phyloP scores from a whole-genome alignment of 2,329 filamentous ascomycete genomes.

The Graphium sp. region DNA sequence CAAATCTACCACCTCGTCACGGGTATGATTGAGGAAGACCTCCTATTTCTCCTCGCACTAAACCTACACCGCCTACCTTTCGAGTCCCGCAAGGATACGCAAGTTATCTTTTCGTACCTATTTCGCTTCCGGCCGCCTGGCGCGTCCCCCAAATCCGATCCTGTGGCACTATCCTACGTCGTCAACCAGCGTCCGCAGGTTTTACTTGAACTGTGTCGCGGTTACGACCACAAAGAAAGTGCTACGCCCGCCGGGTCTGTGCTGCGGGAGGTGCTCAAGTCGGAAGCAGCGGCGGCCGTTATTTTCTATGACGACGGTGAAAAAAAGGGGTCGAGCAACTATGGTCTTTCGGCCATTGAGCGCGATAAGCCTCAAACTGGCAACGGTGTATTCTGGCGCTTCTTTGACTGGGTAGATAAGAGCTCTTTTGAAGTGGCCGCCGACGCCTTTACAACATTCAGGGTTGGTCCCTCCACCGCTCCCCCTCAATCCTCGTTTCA shows the following conservation, averaged over 20 bases:
- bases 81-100: conserved; percentile 88
- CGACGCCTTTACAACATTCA: conserved; percentile 94
- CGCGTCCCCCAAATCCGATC: conserved; percentile 52
- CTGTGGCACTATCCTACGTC: conserved; percentile 76
- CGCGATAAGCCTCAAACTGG: conserved; percentile 60
- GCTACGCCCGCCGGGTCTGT: conserved; percentile 84
- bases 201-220: conserved; percentile 72
- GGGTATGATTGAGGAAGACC: conserved; percentile 73
- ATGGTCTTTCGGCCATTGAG: conserved; percentile 64
- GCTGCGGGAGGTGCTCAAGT: conserved; percentile 73
- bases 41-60: conserved; percentile 69
- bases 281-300: conserved; percentile 76
- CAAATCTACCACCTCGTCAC: conserved; percentile 76
- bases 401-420: conserved; percentile 95
- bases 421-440: conserved; percentile 93
- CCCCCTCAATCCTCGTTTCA: neutral
- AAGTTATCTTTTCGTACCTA: conserved; percentile 89
- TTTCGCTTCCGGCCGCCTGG: conserved; percentile 71
- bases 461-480: conserved; percentile 34
- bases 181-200: conserved; percentile 76
- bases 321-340: conserved; percentile 51
- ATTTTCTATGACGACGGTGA: conserved; percentile 84
- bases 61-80: conserved; percentile 79
- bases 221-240: conserved; percentile 81
- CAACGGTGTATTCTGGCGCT: conserved; percentile 83